Conservation (phyloP, 148 eudicot genomes). For the Spergularia bocconei region DNA sequence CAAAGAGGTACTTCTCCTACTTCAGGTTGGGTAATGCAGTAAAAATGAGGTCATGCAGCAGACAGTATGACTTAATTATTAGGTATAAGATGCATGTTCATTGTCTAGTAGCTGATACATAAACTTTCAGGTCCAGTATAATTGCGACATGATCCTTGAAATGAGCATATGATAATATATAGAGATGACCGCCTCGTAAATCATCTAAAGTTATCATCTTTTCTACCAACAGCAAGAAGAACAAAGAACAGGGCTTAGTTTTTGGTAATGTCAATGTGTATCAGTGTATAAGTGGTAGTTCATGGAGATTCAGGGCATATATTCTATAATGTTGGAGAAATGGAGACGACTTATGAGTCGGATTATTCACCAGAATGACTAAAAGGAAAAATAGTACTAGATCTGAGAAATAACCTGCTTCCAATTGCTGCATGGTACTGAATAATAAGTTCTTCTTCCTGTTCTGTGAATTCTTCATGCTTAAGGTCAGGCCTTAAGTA, state of each 20-base stretch:
- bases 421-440: constrained; percentile 76
- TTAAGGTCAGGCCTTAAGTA: constrained; percentile 94
- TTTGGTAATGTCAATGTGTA: too few relatives aligned
- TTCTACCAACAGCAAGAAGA: too few relatives aligned
- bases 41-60: not conserved
- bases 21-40: not conserved
- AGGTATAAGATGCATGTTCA: too few relatives aligned
- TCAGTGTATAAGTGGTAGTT: too few relatives aligned
- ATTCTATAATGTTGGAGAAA: not conserved
- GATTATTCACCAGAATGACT: not conserved
- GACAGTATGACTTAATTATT: not conserved
- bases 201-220: too few relatives aligned
- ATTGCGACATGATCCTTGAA: not conserved
- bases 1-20: not conserved
- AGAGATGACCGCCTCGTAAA: too few relatives aligned
- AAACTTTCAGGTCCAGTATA: not conserved
- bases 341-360: not conserved
- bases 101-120: not conserved
- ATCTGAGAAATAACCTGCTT: constrained; percentile 60
- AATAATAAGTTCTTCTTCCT: constrained; percentile 85
- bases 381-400: not conserved
- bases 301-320: not conserved
- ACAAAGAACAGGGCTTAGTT: too few relatives aligned
- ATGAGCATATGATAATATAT: not conserved
- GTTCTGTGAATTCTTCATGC: constrained; percentile 72